Conservation (phyloP, 2,329 filamentous ascomycete species). For the Colletotrichum godetiae region DNA sequence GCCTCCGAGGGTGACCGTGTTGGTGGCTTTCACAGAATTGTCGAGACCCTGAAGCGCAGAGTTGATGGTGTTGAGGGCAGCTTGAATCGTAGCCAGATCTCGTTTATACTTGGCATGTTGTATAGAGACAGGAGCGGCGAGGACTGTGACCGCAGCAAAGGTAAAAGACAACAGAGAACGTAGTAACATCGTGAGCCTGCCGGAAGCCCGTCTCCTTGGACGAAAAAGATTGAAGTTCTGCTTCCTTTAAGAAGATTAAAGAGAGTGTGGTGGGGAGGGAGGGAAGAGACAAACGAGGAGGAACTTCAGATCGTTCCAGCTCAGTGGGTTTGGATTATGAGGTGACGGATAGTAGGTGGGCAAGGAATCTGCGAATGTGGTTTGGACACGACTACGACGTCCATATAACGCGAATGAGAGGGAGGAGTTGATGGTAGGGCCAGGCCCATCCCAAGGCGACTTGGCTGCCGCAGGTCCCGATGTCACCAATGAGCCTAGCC, state of each 20-base stretch:
- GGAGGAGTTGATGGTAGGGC: not conserved
- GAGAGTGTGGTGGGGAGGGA: conserved; percentile 18
- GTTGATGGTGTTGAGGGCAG: conserved; percentile 29
- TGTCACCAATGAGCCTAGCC: conserved; percentile 1
- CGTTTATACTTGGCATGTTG: conserved; percentile 7
- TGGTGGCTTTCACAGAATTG: conserved; percentile 22
- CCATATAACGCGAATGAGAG: conserved; percentile 10
- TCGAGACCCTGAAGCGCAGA: conserved; percentile 22
- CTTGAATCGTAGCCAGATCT: conserved; percentile 16
- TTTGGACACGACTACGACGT: not conserved
- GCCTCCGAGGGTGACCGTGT: not conserved
- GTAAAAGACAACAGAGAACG: conserved; percentile 13
- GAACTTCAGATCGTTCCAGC: conserved; percentile 25
- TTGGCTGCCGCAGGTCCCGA: conserved; percentile 17
- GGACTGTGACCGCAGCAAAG: conserved; percentile 3
- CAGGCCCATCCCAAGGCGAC: not conserved
- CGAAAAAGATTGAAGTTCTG: conserved; percentile 13
- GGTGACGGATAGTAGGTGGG: not conserved
- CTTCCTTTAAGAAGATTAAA: conserved; percentile 6
- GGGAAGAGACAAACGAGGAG: not conserved
- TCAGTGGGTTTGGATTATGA: not conserved
- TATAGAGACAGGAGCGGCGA: conserved; percentile 17
- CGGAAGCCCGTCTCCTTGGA: not conserved
- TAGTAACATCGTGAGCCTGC: conserved; percentile 17
- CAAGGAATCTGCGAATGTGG: not conserved